These are phyloP conservation scores for Fusarium circinatum DNA, from an alignment of 2,329 filamentous ascomycete species.

Conservation along the genomic window DNA sequence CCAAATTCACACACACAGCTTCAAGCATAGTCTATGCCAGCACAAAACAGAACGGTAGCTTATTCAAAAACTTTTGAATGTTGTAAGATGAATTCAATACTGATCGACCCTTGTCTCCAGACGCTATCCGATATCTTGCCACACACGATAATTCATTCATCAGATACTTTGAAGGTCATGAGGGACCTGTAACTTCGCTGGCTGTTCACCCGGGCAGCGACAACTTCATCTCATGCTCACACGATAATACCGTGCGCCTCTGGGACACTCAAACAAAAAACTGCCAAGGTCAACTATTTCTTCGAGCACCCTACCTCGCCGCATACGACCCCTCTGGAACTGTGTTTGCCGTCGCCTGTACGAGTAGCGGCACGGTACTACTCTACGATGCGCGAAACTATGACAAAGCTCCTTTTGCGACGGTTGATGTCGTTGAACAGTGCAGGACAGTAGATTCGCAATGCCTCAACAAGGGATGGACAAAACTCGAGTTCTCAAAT, in stretches of 20 bases:
- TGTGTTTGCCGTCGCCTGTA: constrained; percentile 89
- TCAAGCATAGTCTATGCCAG: constrained; percentile 95
- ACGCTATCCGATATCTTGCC: constrained; percentile 85
- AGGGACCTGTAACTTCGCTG: constrained; percentile 83
- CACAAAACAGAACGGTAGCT: constrained; percentile 87
- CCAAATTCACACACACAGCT: constrained; percentile 91
- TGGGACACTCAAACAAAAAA: constrained; percentile 89
- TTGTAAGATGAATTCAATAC: background rate
- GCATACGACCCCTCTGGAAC: constrained; percentile 93
- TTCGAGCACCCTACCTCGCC: constrained; percentile 83
- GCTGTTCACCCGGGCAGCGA: constrained; percentile 87
- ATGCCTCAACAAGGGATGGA: constrained; percentile 79
- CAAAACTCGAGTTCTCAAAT: constrained; percentile 93
- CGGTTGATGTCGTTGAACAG: constrained; percentile 79
- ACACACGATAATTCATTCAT: constrained; percentile 97
- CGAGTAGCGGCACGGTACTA: constrained; percentile 80
- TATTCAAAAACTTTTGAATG: constrained; percentile 20
- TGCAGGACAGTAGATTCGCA: constrained; percentile 61
- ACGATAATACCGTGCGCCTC: constrained; percentile 89
- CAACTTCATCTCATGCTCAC: constrained; percentile 89
- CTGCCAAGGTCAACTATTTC: constrained; percentile 80
- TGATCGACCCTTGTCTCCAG: constrained; percentile 51
- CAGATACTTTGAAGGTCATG: constrained; percentile 94
- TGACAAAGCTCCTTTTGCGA: constrained; percentile 88
- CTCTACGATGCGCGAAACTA: constrained; percentile 96